A percentile compares a stretch with the other conserved stretches of the same genome.
Conservation (phyloP, 345 rosid genomes). For the Melaleuca alternifolia region DNA sequence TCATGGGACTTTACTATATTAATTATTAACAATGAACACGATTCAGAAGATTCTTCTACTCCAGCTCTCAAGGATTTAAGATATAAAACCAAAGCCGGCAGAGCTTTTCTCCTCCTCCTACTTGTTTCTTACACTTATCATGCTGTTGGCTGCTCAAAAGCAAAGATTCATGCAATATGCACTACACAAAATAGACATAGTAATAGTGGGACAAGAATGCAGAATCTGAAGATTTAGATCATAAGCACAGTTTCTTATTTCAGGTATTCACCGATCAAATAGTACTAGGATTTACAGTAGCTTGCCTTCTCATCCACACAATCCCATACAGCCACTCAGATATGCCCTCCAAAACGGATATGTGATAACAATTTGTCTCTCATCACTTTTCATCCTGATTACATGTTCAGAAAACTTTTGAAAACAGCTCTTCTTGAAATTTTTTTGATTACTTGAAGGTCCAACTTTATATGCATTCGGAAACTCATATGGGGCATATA, state of each 20-base stretch:
- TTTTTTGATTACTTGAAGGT: accelerated
- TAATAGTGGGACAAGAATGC: neutral
- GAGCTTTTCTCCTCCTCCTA: neutral
- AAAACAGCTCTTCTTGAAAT: neutral
- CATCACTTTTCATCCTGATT: accelerated
- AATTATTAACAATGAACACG: neutral
- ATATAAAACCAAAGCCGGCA: neutral
- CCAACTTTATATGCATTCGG: neutral
- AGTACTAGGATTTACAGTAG: neutral
- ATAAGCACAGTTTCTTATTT: neutral
- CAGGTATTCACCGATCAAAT: neutral
- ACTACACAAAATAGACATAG: neutral
- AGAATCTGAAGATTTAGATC: neutral
- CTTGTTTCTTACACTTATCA: neutral
- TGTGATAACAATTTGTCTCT: neutral
- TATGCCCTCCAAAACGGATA: neutral
- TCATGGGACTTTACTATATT: neutral
- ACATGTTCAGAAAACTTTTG: neutral
- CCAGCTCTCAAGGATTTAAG: neutral
- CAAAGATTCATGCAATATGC: neutral
- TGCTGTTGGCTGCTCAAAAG: neutral
- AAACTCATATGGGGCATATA: neutral
- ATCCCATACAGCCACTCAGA: neutral
- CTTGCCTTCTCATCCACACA: neutral
- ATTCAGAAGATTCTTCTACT: neutral